Conservation (phyloP, 768 basidiomycete species). For the Kwoniella heveanensis region DNA sequence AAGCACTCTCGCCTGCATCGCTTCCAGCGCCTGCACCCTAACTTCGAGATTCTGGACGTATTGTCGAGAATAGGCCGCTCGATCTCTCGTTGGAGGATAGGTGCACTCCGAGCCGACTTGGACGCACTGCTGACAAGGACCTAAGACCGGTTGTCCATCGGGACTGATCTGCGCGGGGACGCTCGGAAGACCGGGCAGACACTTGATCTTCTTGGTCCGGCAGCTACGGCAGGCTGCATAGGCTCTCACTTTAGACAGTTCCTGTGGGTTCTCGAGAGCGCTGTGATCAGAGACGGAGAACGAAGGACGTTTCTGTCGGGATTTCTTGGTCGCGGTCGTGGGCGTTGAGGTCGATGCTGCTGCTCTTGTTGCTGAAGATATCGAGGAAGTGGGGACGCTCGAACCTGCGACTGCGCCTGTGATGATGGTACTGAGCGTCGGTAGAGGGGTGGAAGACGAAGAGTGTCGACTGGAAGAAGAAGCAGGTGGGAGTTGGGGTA, state of each 20-base stretch:
- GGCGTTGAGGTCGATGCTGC: too few species aligned
- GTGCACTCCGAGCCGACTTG: constrained; percentile 37
- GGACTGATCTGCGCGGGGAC: background rate
- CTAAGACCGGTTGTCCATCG: constrained; percentile 11
- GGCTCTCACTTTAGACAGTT: constrained; percentile 41
- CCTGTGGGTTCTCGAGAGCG: constrained; percentile 7
- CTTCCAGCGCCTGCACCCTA: constrained; percentile 50
- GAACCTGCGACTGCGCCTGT: background rate
- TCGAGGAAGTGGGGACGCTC: background rate
- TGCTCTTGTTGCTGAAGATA: background rate
- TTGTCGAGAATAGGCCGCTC: constrained; percentile 49
- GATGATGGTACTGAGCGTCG: background rate
- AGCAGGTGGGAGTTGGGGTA: background rate
- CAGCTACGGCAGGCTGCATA: constrained; percentile 45
- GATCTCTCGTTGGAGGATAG: constrained; percentile 47
- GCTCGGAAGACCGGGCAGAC: constrained; percentile 35
- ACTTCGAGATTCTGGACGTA: constrained; percentile 50
- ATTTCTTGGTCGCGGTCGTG: constrained; percentile 1
- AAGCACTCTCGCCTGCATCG: constrained; percentile 30
- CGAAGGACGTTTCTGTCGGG: constrained; percentile 17
- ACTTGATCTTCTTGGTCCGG: constrained; percentile 48
- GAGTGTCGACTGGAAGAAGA: background rate
- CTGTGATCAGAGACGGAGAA: constrained; percentile 24
- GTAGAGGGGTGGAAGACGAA: background rate
- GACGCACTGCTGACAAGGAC: constrained; percentile 45